Evolutionary conservation across 2,329 filamentous ascomycete species (phyloP).

Genomic region (Exophiala aquamarina): DNA sequence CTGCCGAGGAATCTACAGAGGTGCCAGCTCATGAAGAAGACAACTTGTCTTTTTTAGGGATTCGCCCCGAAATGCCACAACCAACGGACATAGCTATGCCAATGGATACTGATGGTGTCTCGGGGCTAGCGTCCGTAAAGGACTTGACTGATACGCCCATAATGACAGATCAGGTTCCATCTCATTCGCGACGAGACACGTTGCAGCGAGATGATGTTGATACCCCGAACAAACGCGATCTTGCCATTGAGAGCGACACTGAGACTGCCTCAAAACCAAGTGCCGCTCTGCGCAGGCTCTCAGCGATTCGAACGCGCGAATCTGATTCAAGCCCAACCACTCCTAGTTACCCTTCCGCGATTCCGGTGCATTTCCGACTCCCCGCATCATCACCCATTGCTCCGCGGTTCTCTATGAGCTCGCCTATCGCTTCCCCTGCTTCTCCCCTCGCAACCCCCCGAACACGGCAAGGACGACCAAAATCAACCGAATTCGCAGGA

Average conservation of each 20-base stretch:
- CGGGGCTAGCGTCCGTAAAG: constrained; percentile 36
- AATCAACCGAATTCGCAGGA: constrained; percentile 53
- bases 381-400: constrained; percentile 42
- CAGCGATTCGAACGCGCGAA: constrained; percentile 21
- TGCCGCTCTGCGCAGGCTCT: constrained; percentile 18
- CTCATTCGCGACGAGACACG: too few relatives aligned
- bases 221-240: constrained; percentile 24
- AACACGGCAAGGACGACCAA: constrained; percentile 47
- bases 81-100: constrained; percentile 39
- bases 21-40: constrained; percentile 29
- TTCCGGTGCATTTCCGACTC: constrained; percentile 53
- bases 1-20: constrained; percentile 22
- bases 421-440: constrained; percentile 34
- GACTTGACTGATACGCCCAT: constrained; percentile 15
- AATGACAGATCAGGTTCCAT: too few relatives aligned
- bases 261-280: constrained; percentile 41
- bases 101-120: constrained; percentile 43
- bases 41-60: constrained; percentile 63
- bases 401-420: constrained; percentile 38
- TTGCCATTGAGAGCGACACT: constrained; percentile 33
- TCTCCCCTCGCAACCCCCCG: constrained; percentile 41
- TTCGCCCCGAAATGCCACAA: constrained; percentile 61
- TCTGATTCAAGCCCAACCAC: constrained; percentile 26
- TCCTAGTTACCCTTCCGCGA: constrained; percentile 51
- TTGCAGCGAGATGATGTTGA: too few relatives aligned